A percentile compares a stretch with the other conserved stretches of the same genome.
These are phyloP conservation scores for Tardiomyces digboiensis DNA, from an alignment of 1,139 yeast species.

Conservation along the genomic window DNA sequence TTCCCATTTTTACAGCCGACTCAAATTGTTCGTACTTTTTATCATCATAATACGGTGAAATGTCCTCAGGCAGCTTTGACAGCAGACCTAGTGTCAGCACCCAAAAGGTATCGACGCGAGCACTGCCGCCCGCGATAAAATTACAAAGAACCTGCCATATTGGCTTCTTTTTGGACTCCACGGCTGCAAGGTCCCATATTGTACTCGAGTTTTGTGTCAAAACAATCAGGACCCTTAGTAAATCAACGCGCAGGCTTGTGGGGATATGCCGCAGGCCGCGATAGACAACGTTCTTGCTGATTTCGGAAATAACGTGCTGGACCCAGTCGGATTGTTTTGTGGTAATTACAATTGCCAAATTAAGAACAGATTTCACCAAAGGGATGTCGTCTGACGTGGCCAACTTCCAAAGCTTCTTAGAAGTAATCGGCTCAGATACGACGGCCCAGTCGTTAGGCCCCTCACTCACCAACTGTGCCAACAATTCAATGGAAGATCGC, in stretches of 20 bases:
- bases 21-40: neutral
- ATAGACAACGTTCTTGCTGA: constrained; percentile 18
- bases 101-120: neutral
- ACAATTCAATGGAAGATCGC: constrained; percentile 41
- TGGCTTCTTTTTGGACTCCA: neutral
- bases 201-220: neutral
- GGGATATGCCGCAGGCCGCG: neutral
- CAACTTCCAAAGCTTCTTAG: constrained; percentile 21
- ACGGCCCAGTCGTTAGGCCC: constrained; percentile 7
- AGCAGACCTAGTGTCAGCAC: neutral
- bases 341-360: constrained; percentile 8
- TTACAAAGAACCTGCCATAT: neutral
- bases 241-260: neutral
- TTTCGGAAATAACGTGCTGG: constrained; percentile 13
- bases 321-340: constrained; percentile 10
- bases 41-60: neutral
- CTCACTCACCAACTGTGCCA: constrained; percentile 33
- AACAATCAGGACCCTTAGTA: neutral
- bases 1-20: neutral
- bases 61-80: neutral
- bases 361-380: constrained; percentile 15
- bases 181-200: neutral
- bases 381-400: constrained; percentile 15
- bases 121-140: neutral
- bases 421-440: constrained; percentile 9